Conservation (phyloP, 306 rosid genomes). For the Oxytropis ochrocephala region DNA sequence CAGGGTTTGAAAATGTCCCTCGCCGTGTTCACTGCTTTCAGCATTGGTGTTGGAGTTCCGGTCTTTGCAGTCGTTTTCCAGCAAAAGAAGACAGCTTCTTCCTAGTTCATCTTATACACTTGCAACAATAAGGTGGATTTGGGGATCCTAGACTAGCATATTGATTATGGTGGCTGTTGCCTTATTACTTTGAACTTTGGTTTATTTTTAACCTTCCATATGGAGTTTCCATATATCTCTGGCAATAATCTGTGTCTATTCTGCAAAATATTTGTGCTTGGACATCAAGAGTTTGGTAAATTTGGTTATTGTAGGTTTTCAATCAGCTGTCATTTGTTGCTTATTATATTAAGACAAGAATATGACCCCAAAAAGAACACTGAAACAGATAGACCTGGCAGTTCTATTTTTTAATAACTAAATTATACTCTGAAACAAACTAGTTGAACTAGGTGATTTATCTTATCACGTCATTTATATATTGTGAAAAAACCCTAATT, state of each 20-base stretch:
- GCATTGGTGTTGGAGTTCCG: conserved; percentile 46
- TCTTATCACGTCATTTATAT: no score
- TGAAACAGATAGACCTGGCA: no score
- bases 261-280: not conserved
- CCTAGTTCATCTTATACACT: conserved; percentile 7
- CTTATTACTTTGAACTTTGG: conserved; percentile 5
- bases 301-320: not conserved
- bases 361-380: no score
- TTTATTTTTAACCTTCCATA: conserved; percentile 23
- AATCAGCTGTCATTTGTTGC: not conserved
- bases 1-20: conserved; percentile 45
- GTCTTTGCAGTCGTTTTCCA: conserved; percentile 46
- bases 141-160: conserved; percentile 20
- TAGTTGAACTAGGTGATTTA: no score
- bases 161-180: conserved; percentile 8
- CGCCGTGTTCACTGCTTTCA: conserved; percentile 41
- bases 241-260: conserved; percentile 26
- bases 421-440: no score
- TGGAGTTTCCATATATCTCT: conserved; percentile 23
- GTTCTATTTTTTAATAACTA: no score
- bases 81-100: conserved; percentile 53
- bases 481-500: no score
- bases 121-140: conserved; percentile 21
- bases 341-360: no score
- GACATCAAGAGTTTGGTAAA: not conserved